Conservation (phyloP, 2,329 filamentous ascomycete genomes). For the Diplodia sapinea region DNA sequence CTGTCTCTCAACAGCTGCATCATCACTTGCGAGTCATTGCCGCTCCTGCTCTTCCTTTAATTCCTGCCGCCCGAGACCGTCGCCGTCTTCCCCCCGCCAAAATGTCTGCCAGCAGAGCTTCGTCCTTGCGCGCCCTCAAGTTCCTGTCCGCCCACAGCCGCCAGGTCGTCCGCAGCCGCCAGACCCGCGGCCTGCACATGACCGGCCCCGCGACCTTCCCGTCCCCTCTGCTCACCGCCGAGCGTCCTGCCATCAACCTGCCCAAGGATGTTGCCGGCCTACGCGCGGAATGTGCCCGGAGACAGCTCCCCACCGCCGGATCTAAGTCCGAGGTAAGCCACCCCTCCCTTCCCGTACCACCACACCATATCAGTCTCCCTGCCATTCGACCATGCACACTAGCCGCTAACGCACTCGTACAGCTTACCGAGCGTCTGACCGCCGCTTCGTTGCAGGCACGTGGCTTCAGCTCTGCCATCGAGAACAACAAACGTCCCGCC, state of each 20-base stretch:
- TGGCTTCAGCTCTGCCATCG: constrained; percentile 61
- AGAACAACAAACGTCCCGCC: constrained; percentile 51
- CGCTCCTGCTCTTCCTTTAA: constrained; percentile 10
- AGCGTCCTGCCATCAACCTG: constrained; percentile 58
- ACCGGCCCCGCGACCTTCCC: constrained; percentile 64
- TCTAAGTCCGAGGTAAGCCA: constrained; percentile 57
- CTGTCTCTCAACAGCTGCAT: constrained; percentile 8
- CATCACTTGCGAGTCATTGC: constrained; percentile 16
- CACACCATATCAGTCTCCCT: background rate
- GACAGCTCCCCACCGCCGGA: constrained; percentile 55
- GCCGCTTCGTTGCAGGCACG: constrained; percentile 58
- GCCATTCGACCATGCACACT: background rate
- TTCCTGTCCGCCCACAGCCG: constrained; percentile 47
- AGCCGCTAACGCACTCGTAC: constrained; percentile 29
- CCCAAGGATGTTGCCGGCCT: constrained; percentile 59
- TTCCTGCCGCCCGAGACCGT: constrained; percentile 9
- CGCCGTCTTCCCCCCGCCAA: constrained; percentile 31
- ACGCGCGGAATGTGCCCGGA: constrained; percentile 57
- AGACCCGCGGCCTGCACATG: constrained; percentile 62
- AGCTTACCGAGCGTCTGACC: constrained; percentile 61
- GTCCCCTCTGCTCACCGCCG: constrained; percentile 56
- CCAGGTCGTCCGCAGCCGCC: constrained; percentile 34
- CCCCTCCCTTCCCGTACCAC: constrained; percentile 9
- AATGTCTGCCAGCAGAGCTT: constrained; percentile 53
- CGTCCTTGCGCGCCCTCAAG: constrained; percentile 51